These are phyloP conservation scores for Boletus bicolor DNA, from an alignment of 768 basidiomycete species.

Conservation along the genomic window DNA sequence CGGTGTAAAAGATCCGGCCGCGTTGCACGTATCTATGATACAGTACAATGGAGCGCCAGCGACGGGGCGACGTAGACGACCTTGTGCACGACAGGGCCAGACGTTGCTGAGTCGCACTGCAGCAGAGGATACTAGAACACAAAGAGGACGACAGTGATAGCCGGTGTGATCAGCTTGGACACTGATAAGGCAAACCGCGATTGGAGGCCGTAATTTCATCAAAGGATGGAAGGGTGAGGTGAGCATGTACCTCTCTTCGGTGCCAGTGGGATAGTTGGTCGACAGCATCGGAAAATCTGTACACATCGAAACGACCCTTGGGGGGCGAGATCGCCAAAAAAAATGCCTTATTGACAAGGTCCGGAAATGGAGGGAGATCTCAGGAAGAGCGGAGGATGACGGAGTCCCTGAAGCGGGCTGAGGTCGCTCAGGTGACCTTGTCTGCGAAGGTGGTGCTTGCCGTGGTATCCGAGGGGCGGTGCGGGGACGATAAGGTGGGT, in stretches of 20 bases:
- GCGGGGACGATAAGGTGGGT: neutral
- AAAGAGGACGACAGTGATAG: constrained; percentile 5
- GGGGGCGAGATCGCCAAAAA: constrained; percentile 23
- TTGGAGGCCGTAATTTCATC: constrained; percentile 5
- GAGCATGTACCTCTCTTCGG: neutral
- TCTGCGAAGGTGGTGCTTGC: neutral
- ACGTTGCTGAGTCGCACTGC: neutral
- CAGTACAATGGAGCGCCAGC: neutral
- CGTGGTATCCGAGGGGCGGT: constrained; percentile 17
- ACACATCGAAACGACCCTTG: constrained; percentile 1
- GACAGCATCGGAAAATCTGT: constrained; percentile 1
- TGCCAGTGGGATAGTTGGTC: neutral
- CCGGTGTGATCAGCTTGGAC: constrained; percentile 12
- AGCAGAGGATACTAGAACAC: neutral
- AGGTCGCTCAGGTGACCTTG: constrained; percentile 20
- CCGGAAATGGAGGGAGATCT: constrained; percentile 27
- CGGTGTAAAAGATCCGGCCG: constrained; percentile 11
- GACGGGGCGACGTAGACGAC: neutral
- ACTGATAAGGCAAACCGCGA: constrained; percentile 9
- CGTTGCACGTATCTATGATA: constrained; percentile 10
- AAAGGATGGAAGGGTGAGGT: neutral
- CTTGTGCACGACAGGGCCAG: neutral
- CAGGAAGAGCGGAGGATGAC: constrained; percentile 18
- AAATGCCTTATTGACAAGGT: constrained; percentile 19
- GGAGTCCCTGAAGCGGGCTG: constrained; percentile 23